Percentiles rank a stretch among this genome's conserved stretches.
These are phyloP conservation scores for Macrocybe gigantea DNA, from an alignment of 768 basidiomycete genomes.

Conservation along the genomic window DNA sequence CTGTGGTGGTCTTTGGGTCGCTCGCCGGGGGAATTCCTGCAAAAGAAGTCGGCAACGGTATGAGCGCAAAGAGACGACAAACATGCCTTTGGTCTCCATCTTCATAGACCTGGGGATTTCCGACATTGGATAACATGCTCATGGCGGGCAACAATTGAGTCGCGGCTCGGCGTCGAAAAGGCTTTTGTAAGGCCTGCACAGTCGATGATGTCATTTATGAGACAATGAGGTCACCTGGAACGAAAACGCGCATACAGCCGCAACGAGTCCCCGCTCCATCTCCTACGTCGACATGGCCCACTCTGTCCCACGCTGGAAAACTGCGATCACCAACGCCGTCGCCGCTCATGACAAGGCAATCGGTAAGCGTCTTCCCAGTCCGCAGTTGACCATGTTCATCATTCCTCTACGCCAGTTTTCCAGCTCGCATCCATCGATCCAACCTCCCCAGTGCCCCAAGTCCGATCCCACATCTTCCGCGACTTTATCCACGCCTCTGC, in stretches of 20 bases:
- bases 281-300: constrained; percentile 11
- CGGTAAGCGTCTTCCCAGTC: constrained; percentile 22
- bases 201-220: not conserved
- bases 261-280: not conserved
- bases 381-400: not conserved
- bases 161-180: too few species aligned
- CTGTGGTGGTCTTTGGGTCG: constrained; percentile 5
- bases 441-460: constrained; percentile 39
- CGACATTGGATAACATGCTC: constrained; percentile 43
- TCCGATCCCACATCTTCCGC: constrained; percentile 63
- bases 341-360: constrained; percentile 29
- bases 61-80: not conserved
- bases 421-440: constrained; percentile 57
- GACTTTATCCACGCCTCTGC: constrained; percentile 41
- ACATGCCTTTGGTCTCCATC: constrained; percentile 42
- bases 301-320: constrained; percentile 40
- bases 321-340: constrained; percentile 36
- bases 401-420: constrained; percentile 31
- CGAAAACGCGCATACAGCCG: too few species aligned
- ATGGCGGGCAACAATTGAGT: not conserved
- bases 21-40: constrained; percentile 2
- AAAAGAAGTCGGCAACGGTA: not conserved
- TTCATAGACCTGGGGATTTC: constrained; percentile 42
- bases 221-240: not conserved
- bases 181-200: too few species aligned